These are phyloP conservation scores for Colletotrichum sp. DNA, from an alignment of 2,329 filamentous ascomycete species.

Conservation along the genomic window DNA sequence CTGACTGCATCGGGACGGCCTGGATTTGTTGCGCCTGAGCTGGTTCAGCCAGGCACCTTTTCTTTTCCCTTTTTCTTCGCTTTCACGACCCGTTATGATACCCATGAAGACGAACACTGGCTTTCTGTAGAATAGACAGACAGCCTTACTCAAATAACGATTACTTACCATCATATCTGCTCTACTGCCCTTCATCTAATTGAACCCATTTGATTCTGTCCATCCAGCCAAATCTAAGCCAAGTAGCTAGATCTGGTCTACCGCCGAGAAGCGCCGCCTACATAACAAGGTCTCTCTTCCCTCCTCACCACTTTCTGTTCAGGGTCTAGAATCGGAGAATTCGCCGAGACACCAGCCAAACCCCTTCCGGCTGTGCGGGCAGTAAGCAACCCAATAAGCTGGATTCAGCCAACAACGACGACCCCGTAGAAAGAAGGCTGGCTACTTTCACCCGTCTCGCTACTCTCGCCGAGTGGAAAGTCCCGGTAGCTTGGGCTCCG, in stretches of 20 bases:
- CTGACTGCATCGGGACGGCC: neutral
- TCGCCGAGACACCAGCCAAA: constrained; percentile 1
- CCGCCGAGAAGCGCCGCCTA: neutral
- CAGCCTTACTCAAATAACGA: neutral
- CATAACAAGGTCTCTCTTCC: neutral
- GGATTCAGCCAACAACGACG: neutral
- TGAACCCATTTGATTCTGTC: neutral
- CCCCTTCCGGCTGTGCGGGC: neutral
- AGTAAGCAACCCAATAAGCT: neutral
- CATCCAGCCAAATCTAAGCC: neutral
- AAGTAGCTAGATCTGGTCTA: neutral
- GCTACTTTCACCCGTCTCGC: neutral
- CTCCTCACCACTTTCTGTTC: neutral
- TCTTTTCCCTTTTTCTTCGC: neutral
- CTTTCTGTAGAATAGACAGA: neutral
- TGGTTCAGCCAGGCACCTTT: neutral
- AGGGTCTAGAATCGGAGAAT: neutral
- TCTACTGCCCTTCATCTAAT: neutral
- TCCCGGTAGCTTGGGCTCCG: neutral
- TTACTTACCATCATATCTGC: neutral
- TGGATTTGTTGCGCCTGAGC: neutral
- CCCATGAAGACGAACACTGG: constrained; percentile 3
- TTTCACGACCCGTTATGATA: constrained; percentile 15
- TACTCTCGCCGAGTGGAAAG: neutral
- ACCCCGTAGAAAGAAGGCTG: neutral